phyloP scores from a whole-genome alignment of 2,329 filamentous ascomycete genomes.

The Lojkania enalia region DNA sequence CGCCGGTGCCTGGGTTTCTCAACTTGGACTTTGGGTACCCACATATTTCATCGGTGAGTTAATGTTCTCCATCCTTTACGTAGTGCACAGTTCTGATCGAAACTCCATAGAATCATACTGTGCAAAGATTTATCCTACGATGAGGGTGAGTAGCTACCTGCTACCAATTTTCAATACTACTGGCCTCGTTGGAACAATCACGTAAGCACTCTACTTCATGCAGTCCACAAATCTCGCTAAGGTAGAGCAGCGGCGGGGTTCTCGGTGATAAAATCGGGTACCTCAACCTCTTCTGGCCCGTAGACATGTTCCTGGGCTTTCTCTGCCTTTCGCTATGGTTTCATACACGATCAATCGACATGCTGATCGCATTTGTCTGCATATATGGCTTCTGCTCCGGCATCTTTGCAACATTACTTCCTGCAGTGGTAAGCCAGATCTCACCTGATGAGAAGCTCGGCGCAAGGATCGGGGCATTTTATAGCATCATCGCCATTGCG shows the following conservation, averaged over 20 bases:
- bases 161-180: conserved; percentile 53
- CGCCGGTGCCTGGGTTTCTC: conserved; percentile 29
- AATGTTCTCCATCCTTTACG: no score
- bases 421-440: conserved; percentile 70
- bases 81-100: neutral
- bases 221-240: neutral
- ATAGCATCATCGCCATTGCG: conserved; percentile 64
- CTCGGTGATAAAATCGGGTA: conserved; percentile 58
- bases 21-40: conserved; percentile 37
- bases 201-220: conserved; percentile 43
- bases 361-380: conserved; percentile 66
- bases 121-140: conserved; percentile 55
- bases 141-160: conserved; percentile 50
- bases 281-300: conserved; percentile 57
- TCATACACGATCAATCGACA: conserved; percentile 51
- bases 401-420: conserved; percentile 65
- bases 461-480: conserved; percentile 66
- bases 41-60: conserved; percentile 43
- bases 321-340: conserved; percentile 62
- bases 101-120: conserved; percentile 64
- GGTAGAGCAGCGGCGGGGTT: conserved; percentile 48
- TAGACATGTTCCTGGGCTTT: conserved; percentile 49
- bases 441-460: conserved; percentile 71
- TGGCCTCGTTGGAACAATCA: conserved; percentile 60
- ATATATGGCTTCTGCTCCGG: conserved; percentile 72